A percentile compares a stretch with the other conserved stretches of the same genome.
Conservation (phyloP, 1,284 basidiomycete genomes). For the Golubevia pallescens region DNA sequence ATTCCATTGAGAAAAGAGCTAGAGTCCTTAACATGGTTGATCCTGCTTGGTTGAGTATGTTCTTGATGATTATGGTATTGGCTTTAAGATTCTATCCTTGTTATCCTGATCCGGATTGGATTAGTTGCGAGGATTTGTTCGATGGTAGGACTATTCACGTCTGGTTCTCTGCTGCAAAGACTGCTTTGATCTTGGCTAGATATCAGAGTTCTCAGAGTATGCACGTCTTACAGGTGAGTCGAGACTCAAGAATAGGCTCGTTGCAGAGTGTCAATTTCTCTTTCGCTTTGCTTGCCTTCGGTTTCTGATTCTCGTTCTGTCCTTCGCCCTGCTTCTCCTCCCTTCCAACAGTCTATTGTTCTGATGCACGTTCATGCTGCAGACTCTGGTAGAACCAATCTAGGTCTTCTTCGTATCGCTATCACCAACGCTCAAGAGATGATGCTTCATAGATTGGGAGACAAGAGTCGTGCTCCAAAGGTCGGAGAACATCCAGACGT, state of each 20-base stretch:
- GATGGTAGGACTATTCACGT: conserved; percentile 39
- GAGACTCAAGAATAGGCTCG: no score
- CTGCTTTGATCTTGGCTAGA: conserved; percentile 42
- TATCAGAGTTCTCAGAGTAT: conserved; percentile 39
- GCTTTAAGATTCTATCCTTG: conserved; percentile 54
- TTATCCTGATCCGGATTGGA: conserved; percentile 27
- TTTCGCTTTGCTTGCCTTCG: not conserved
- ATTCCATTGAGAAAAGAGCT: conserved; percentile 42
- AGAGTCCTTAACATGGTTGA: conserved; percentile 52
- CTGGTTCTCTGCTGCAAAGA: conserved; percentile 51
- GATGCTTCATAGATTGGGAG: conserved; percentile 52
- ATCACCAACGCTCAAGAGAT: conserved; percentile 56
- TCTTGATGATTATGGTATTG: conserved; percentile 47
- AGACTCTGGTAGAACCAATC: conserved; percentile 25
- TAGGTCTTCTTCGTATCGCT: conserved; percentile 34
- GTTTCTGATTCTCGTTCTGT: not conserved
- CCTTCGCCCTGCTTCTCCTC: not conserved
- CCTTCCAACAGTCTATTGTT: conserved; percentile 7
- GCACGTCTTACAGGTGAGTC: conserved; percentile 37
- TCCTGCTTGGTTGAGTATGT: conserved; percentile 45
- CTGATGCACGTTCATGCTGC: conserved; percentile 32
- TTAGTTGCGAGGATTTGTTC: conserved; percentile 32
- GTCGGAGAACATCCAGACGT: conserved; percentile 30
- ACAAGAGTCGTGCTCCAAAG: conserved; percentile 34
- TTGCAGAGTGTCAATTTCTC: not conserved